Conservation (phyloP, 345 rosid genomes). For the Gossypium ekmanianum region DNA sequence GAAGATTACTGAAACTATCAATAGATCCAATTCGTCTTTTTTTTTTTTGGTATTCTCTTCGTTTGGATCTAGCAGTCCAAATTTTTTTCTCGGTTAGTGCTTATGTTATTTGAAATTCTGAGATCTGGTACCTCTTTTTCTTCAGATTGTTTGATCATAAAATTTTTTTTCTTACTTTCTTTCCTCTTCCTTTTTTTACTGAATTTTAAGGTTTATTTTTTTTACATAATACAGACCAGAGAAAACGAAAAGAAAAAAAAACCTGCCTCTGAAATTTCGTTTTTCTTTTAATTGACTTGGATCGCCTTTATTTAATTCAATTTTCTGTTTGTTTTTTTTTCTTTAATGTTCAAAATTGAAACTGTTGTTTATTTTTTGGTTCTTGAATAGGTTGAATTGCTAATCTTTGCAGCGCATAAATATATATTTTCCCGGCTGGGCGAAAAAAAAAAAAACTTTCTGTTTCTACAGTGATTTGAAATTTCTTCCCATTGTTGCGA, state of each 20-base stretch:
- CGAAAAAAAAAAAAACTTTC: neutral
- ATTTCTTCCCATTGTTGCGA: neutral
- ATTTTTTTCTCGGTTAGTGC: neutral
- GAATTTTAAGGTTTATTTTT: neutral
- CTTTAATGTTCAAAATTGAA: neutral
- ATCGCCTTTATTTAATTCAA: conserved; percentile 28
- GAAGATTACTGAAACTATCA: conserved; percentile 17
- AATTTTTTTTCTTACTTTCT: conserved; percentile 15
- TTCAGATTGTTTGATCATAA: conserved; percentile 12
- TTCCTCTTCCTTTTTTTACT: neutral
- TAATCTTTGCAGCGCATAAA: neutral
- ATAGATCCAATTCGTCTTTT: conserved; percentile 41
- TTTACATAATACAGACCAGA: neutral
- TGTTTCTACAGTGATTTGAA: neutral
- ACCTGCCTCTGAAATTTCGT: neutral
- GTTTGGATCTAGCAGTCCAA: conserved; percentile 17
- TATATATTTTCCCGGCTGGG: too few species aligned
- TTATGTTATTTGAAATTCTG: conserved; percentile 27
- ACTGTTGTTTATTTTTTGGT: neutral
- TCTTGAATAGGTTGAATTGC: conserved; percentile 11
- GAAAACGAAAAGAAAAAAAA: too few species aligned
- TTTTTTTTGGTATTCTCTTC: conserved; percentile 5
- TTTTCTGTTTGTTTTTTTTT: neutral
- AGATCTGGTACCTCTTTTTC: conserved; percentile 38
- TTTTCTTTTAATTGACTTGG: conserved; percentile 20